Percentiles rank a stretch among this genome's conserved stretches.
Conservation (phyloP, 2,329 filamentous ascomycete species). For the Aspergillus glaucus region DNA sequence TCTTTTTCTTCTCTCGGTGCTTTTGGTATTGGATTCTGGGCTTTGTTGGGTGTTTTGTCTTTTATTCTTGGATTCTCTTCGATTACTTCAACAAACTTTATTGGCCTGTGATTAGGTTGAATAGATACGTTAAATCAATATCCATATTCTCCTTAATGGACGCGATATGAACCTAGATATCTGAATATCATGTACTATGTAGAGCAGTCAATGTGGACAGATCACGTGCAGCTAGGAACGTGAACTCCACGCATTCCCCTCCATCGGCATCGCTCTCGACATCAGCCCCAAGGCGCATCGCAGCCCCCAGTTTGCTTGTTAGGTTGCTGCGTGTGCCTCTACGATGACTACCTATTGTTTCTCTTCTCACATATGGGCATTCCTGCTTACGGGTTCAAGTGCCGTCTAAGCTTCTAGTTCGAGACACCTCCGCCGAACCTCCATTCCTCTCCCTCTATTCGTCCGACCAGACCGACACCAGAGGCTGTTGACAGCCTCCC, state of each 20-base stretch:
- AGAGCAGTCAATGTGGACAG: too few species aligned
- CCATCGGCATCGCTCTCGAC: not conserved
- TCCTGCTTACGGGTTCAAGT: conserved; percentile 13
- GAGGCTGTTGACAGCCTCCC: not conserved
- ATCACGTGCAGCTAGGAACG: conserved; percentile 14
- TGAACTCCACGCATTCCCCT: conserved; percentile 3
- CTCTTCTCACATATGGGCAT: conserved; percentile 15
- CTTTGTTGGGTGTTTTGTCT: not conserved
- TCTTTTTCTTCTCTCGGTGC: not conserved
- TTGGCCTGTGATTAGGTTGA: too few species aligned
- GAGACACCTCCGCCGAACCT: not conserved
- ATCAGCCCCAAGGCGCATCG: conserved; percentile 9
- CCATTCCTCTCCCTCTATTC: conserved; percentile 8
- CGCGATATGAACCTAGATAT: too few species aligned
- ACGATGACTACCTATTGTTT: conserved; percentile 22
- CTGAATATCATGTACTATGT: too few species aligned
- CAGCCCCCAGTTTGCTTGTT: conserved; percentile 10
- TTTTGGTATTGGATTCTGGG: not conserved
- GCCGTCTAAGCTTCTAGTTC: not conserved
- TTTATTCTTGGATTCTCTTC: not conserved
- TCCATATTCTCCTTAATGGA: too few species aligned
- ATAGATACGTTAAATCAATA: too few species aligned
- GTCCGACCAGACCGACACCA: not conserved
- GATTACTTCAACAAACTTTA: not conserved
- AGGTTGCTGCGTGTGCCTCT: conserved; percentile 18